Conservation (phyloP, 768 basidiomycete genomes). For the Suillus discolor region DNA sequence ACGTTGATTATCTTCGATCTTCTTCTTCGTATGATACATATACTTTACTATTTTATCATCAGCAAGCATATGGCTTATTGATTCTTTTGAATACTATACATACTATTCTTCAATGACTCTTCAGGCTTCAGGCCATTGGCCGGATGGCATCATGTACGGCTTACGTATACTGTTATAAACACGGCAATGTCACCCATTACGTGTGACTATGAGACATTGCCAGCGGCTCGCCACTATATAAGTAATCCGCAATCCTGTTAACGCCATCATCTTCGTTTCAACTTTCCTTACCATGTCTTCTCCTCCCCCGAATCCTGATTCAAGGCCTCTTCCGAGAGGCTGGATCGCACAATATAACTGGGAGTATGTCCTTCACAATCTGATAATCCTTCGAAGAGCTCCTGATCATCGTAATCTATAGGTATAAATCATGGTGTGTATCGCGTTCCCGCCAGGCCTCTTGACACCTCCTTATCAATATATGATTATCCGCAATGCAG, state of each 20-base stretch:
- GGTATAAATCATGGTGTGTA: slow-evolving; percentile 68
- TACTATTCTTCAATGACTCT: slow-evolving; percentile 1
- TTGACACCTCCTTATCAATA: not conserved
- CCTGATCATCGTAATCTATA: slow-evolving; percentile 35
- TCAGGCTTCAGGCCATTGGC: not conserved
- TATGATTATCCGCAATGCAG: slow-evolving; percentile 35
- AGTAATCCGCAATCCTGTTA: slow-evolving; percentile 20
- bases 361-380: slow-evolving; percentile 49
- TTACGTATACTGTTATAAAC: slow-evolving; percentile 15
- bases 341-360: slow-evolving; percentile 70
- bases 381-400: slow-evolving; percentile 25
- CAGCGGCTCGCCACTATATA: slow-evolving; percentile 16
- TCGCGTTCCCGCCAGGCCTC: not conserved
- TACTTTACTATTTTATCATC: slow-evolving; percentile 3
- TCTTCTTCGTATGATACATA: slow-evolving; percentile 7
- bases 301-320: slow-evolving; percentile 55
- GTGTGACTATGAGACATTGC: not conserved
- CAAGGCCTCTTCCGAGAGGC: slow-evolving; percentile 61
- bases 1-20: not conserved
- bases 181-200: slow-evolving; percentile 25
- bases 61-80: slow-evolving; percentile 4
- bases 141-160: not conserved
- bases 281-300: slow-evolving; percentile 36
- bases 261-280: slow-evolving; percentile 13
- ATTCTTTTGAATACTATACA: slow-evolving; percentile 6